Evolutionary conservation across 768 basidiomycete genomes (phyloP).

Genomic region (Mycena haematopus): DNA sequence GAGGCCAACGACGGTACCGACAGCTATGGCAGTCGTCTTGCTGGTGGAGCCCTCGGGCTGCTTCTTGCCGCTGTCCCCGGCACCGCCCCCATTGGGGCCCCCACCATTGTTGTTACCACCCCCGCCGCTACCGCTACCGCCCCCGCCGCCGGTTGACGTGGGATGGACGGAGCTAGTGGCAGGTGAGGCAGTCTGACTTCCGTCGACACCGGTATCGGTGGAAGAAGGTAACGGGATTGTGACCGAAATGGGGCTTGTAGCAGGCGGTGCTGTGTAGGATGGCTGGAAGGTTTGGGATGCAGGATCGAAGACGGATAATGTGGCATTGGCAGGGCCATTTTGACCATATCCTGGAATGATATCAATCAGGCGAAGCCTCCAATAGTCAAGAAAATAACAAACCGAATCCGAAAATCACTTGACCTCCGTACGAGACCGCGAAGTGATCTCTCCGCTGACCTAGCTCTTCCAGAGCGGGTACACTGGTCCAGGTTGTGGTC

Average conservation of each 20-base stretch:
- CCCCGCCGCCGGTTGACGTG: conserved; percentile 20
- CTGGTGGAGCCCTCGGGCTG: conserved; percentile 16
- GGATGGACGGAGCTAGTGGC: conserved; percentile 29
- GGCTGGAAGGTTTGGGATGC: conserved; percentile 50
- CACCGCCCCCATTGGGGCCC: conserved; percentile 4
- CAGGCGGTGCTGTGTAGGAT: conserved; percentile 46
- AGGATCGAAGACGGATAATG: conserved; percentile 60
- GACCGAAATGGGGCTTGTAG: conserved; percentile 32
- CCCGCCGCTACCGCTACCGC: conserved; percentile 17
- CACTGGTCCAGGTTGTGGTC: conserved; percentile 64
- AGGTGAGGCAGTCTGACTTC: conserved; percentile 10
- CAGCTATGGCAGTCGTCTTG: conserved; percentile 55
- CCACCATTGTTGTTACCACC: conserved; percentile 3
- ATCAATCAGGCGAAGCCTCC: not conserved
- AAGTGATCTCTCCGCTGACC: conserved; percentile 78
- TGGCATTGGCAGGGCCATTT: conserved; percentile 58
- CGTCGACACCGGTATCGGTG: conserved; percentile 33
- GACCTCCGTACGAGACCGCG: conserved; percentile 63
- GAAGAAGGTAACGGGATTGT: conserved; percentile 42
- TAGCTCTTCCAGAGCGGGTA: conserved; percentile 59
- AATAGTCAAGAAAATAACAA: conserved; percentile 34
- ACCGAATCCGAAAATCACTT: conserved; percentile 84
- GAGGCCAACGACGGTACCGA: conserved; percentile 68
- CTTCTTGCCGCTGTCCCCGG: conserved; percentile 29
- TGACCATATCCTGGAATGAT: conserved; percentile 50